Evolutionary conservation across 148 eudicot species (phyloP), one percentile per base, ranked within the genome.

Genomic region (Chenopodium quinoa): DNA sequence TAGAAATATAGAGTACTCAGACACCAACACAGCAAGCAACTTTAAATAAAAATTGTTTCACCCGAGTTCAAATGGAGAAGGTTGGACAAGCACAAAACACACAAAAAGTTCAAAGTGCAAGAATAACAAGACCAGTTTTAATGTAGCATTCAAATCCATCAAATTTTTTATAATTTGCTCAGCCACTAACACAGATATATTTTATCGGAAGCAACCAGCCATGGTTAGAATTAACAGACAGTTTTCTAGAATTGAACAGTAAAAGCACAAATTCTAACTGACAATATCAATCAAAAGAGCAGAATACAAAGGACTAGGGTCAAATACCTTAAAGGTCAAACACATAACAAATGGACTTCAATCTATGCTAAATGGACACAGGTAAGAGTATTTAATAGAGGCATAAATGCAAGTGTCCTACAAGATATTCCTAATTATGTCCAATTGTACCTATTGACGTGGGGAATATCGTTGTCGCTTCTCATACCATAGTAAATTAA

Each of bases 111-210:
- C 1, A 58, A 6, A 47, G 68, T 32, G 23, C 4, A 8, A 56
- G 52, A 40, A 14, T 40, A 56, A 23, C 69, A 71, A 22, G n/a
- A 58, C 48, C 22, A 37, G 34, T 1, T 32, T 16, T 4, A 40
- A 79, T 70, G 25, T 50, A 37, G 79, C 47, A 76, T 76, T 37
- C 40, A n/a, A 44, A 34, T 76, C 52, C 8, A 29, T 62, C 44
- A 22, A 22, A 31, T 32, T 62, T 10, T 6, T 20, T 19, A 22
- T 60, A 19, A 37, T 71, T 37, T 37, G 25, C 6, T 71, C 10
- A 7, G 50, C 50, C 17, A 32, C 50, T 40, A 71, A 37, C n/a
- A 71, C 12, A 40, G 9, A 71, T 9, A 37, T 3, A 7, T 22
- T 34, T 22, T 13, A 34, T 13, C 19, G 9, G 72, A 68, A 13